Conservation (phyloP, 2,329 filamentous ascomycete genomes). For the Biscogniauxia sp. region DNA sequence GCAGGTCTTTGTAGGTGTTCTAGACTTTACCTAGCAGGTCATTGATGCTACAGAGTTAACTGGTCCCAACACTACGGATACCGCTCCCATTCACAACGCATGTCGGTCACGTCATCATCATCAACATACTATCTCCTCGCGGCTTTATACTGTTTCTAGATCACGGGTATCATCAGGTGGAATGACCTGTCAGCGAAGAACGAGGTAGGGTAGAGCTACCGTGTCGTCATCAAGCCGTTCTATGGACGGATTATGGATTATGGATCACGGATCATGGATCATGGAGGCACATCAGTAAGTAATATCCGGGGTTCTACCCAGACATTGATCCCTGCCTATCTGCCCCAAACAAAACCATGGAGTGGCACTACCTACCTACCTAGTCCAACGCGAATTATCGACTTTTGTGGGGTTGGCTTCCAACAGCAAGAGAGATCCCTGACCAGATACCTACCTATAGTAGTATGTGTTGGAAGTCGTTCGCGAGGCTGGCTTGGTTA, state of each 20-base stretch:
- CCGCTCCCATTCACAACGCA: conserved; percentile 2
- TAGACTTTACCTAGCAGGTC: conserved; percentile 22
- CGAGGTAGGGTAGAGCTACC: conserved; percentile 1
- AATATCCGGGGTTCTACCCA: conserved; percentile 13
- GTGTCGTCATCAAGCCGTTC: background rate
- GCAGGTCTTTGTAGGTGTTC: conserved; percentile 15
- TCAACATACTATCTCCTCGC: background rate
- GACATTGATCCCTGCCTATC: conserved; percentile 14
- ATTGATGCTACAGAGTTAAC: conserved; percentile 10
- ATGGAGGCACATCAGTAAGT: conserved; percentile 15
- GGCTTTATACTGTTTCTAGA: background rate
- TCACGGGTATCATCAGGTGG: background rate
- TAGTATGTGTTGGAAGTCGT: background rate
- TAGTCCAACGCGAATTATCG: conserved; percentile 11
- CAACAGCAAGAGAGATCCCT: conserved; percentile 4
- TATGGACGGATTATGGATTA: conserved; percentile 11
- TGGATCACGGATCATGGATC: conserved; percentile 13
- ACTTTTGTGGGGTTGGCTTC: conserved; percentile 19
- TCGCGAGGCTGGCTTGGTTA: conserved; percentile 8
- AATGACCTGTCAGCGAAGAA: background rate
- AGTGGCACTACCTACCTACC: background rate
- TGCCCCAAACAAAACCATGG: conserved; percentile 2
- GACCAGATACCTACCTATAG: background rate
- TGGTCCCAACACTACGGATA: conserved; percentile 30
- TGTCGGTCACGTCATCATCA: conserved; percentile 5